Percentiles rank a stretch among this genome's conserved stretches.
These are phyloP conservation scores for Neurospora terricola DNA, from an alignment of 495 filamentous ascomycete genomes.

Conservation along the genomic window DNA sequence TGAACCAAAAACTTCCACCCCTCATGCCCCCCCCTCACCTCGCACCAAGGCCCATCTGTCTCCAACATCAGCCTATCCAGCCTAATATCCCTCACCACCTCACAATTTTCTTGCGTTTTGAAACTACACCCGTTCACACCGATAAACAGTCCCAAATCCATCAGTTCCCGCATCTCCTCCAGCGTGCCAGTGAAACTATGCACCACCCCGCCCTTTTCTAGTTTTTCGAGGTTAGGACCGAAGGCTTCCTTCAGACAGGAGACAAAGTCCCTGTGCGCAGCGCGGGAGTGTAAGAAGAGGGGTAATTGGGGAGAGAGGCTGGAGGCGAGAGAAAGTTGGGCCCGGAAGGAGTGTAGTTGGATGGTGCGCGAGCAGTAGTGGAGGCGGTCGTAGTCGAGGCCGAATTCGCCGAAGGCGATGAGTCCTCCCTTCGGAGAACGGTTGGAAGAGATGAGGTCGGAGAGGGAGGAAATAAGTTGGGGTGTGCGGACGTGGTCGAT, in stretches of 20 bases:
- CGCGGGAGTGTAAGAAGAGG: constrained; percentile 82
- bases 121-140: constrained; percentile 87
- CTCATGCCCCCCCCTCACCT: constrained; percentile 55
- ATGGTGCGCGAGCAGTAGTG: constrained; percentile 63
- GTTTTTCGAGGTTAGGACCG: constrained; percentile 35
- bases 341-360: constrained; percentile 76
- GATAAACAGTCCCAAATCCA: constrained; percentile 68
- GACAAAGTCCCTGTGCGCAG: constrained; percentile 75
- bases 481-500: constrained; percentile 24
- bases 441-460: constrained; percentile 35
- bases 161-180: constrained; percentile 69
- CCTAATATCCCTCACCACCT: constrained; percentile 65
- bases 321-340: constrained; percentile 63
- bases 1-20: constrained; percentile 45
- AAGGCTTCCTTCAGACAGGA: constrained; percentile 41
- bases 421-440: constrained; percentile 25
- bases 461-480: constrained; percentile 49
- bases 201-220: constrained; percentile 68
- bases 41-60: constrained; percentile 90
- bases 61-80: constrained; percentile 74
- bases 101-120: constrained; percentile 83
- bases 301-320: constrained; percentile 63
- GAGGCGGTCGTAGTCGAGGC: constrained; percentile 89
- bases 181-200: constrained; percentile 84
- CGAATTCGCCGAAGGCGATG: constrained; percentile 90